A percentile compares a stretch with the other conserved stretches of the same genome.
Evolutionary conservation across 73 alveolate species (phyloP).

Genomic region (Urostyla sp.): DNA sequence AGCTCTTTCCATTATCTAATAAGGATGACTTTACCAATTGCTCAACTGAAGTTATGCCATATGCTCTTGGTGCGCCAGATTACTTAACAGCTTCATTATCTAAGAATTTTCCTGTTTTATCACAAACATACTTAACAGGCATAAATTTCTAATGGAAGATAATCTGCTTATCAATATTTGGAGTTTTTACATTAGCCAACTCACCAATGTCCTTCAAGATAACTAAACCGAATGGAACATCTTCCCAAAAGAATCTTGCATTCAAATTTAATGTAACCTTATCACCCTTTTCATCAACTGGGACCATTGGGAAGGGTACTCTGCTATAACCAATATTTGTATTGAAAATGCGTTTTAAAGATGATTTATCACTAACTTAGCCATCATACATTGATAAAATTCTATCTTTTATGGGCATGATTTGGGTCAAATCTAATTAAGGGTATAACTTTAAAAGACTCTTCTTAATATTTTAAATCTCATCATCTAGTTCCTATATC

Average conservation of each 20-base stretch:
- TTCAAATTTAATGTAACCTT: slow-evolving; percentile 68
- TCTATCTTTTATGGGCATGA: slow-evolving; percentile 81
- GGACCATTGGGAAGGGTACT: slow-evolving; percentile 77
- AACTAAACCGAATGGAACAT: slow-evolving; percentile 81
- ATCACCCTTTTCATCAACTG: slow-evolving; percentile 69
- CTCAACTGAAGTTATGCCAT: slow-evolving; percentile 73
- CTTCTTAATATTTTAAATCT: slow-evolving; percentile 73
- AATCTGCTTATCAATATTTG: slow-evolving; percentile 72
- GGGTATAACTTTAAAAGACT: slow-evolving; percentile 70
- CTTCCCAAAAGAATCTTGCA: slow-evolving; percentile 86
- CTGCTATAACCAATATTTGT: slow-evolving; percentile 81
- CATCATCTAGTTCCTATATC: slow-evolving; percentile 79
- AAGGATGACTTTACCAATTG: slow-evolving; percentile 53
- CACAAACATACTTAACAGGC: slow-evolving; percentile 66
- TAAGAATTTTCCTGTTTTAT: slow-evolving; percentile 58
- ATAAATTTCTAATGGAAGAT: slow-evolving; percentile 78
- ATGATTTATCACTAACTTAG: slow-evolving; percentile 66
- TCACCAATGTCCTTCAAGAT: slow-evolving; percentile 75
- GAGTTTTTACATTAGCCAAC: slow-evolving; percentile 69
- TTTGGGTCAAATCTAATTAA: slow-evolving; percentile 55
- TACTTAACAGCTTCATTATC: slow-evolving; percentile 51
- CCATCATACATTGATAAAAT: slow-evolving; percentile 74
- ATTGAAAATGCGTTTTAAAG: slow-evolving; percentile 72
- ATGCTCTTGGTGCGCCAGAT: slow-evolving; percentile 80
- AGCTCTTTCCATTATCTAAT: slow-evolving; percentile 1